Conservation (phyloP, 257 asterid genomes). For the Gentiana dahurica region DNA sequence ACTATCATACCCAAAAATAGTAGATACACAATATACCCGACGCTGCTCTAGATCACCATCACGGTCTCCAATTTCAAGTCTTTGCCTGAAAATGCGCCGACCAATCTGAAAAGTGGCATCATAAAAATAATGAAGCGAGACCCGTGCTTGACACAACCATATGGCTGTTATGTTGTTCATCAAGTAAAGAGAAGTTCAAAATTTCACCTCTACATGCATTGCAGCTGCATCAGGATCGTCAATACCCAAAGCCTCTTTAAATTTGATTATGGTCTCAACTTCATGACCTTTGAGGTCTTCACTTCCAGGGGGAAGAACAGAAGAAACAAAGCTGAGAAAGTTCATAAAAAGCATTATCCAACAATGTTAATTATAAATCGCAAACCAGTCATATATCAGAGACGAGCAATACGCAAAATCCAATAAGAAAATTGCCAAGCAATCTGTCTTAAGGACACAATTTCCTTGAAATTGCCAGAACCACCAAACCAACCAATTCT, state of each 20-base stretch:
- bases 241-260: slow-evolving; percentile 81
- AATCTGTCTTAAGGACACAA: no score
- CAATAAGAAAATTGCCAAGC: not conserved
- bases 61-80: slow-evolving; percentile 95
- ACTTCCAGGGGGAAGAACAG: slow-evolving; percentile 68
- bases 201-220: slow-evolving; percentile 92
- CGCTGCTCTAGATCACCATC: slow-evolving; percentile 79
- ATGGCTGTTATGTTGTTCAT: not conserved
- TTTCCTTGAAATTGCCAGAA: no score
- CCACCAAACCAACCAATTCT: no score
- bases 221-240: slow-evolving; percentile 98
- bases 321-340: slow-evolving; percentile 54
- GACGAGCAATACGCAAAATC: not conserved
- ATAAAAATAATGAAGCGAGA: slow-evolving; percentile 9
- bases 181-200: not conserved
- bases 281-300: slow-evolving; percentile 89
- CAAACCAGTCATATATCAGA: not conserved
- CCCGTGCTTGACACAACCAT: slow-evolving; percentile 4
- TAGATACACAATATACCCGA: slow-evolving; percentile 39
- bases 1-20: slow-evolving; percentile 8
- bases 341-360: slow-evolving; percentile 3
- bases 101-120: slow-evolving; percentile 57
- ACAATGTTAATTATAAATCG: not conserved
- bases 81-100: slow-evolving; percentile 76
- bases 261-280: slow-evolving; percentile 66